Percentiles rank a stretch among this genome's conserved stretches.
These are phyloP conservation scores for Exophiala oligosperma DNA, from an alignment of 2,329 filamentous ascomycete genomes.

Conservation along the genomic window DNA sequence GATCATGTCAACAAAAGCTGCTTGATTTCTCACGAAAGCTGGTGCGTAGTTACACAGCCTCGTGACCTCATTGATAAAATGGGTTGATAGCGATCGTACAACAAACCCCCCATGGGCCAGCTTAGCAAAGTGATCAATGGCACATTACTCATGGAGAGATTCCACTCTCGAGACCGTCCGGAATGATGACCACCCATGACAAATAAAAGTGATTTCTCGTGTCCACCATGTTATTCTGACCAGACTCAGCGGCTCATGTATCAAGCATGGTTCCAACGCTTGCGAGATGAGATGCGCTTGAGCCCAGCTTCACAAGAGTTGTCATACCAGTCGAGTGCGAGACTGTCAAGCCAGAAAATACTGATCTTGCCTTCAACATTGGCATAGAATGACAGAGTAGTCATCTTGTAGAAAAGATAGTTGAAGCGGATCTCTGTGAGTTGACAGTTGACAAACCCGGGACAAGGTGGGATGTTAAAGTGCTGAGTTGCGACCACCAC, in stretches of 20 bases:
- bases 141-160: no score
- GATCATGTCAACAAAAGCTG: no score
- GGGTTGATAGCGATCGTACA: no score
- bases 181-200: no score
- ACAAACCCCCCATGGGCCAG: no score
- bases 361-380: slow-evolving; percentile 40
- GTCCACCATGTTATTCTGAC: not conserved
- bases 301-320: slow-evolving; percentile 49
- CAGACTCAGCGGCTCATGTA: not conserved
- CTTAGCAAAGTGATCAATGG: no score
- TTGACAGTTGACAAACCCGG: slow-evolving; percentile 38
- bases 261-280: not conserved
- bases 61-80: no score
- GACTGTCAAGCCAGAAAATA: slow-evolving; percentile 50
- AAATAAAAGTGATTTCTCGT: no score
- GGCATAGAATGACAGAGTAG: slow-evolving; percentile 51
- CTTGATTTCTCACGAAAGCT: no score
- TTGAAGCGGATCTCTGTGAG: slow-evolving; percentile 47
- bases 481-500: slow-evolving; percentile 36
- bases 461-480: slow-evolving; percentile 45
- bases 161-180: no score
- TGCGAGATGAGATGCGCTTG: slow-evolving; percentile 18
- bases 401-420: slow-evolving; percentile 42
- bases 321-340: slow-evolving; percentile 51
- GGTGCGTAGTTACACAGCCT: no score